A percentile compares a stretch with the other conserved stretches of the same genome.
Evolutionary conservation across 306 rosid genomes (phyloP).

Genomic region (Cotoneaster glaucophyllus): DNA sequence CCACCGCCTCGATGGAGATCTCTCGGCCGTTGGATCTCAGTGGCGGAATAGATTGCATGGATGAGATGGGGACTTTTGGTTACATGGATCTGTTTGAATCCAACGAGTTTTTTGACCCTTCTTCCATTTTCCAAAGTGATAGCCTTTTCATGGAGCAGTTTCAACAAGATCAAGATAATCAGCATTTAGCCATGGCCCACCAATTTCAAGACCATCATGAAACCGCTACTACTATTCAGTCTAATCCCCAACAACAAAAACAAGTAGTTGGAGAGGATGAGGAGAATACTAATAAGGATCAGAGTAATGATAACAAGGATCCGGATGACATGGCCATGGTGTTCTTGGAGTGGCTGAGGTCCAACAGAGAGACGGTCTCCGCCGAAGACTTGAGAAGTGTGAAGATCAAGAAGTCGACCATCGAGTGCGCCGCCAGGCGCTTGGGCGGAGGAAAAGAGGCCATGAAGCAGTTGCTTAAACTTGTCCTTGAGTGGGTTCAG

Average conservation of each 20-base stretch:
- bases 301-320: constrained; percentile 1
- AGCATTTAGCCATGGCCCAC: neutral
- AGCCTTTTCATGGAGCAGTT: constrained; percentile 37
- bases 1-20: constrained; percentile 66
- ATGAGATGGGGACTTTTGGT: constrained; percentile 64
- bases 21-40: constrained; percentile 18
- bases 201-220: neutral
- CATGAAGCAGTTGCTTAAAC: constrained; percentile 85
- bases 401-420: constrained; percentile 67
- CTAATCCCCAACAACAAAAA: neutral
- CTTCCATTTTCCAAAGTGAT: constrained; percentile 47
- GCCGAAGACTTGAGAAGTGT: constrained; percentile 85
- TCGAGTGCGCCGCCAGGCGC: constrained; percentile 73
- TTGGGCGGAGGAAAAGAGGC: constrained; percentile 92
- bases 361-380: constrained; percentile 69
- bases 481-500: constrained; percentile 93
- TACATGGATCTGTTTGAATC: constrained; percentile 68
- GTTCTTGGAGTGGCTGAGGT: constrained; percentile 84
- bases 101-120: constrained; percentile 57
- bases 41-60: constrained; percentile 42
- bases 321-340: constrained; percentile 70
- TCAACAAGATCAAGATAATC: constrained; percentile 16
- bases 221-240: neutral
- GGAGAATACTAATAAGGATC: neutral
- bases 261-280: neutral